A percentile compares a stretch with the other conserved stretches of the same genome.
Conservation (phyloP, 1,139 yeast genomes). For the Tardiomyces blankii region DNA sequence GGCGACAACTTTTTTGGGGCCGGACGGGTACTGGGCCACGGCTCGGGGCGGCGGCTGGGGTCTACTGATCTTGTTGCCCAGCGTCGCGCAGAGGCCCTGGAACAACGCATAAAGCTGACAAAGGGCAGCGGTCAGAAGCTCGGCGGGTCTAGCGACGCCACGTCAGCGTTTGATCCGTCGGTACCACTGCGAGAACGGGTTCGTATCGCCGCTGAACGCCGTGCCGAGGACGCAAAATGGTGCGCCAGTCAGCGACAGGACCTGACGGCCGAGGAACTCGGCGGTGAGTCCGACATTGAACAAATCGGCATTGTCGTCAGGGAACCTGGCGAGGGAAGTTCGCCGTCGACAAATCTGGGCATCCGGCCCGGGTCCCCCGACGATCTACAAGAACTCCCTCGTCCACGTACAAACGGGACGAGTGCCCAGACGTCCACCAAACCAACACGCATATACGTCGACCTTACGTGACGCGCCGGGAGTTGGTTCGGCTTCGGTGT, state of each 20-base stretch:
- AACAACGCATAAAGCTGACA: slow-evolving; percentile 11
- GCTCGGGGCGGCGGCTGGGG: background rate
- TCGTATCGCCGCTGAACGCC: slow-evolving; percentile 56
- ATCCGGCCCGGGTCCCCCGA: background rate
- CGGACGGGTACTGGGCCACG: slow-evolving; percentile 44
- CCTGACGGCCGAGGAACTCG: background rate
- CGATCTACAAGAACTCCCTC: background rate
- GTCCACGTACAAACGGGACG: background rate
- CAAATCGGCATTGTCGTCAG: background rate
- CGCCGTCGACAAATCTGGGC: background rate
- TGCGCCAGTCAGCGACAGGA: slow-evolving; percentile 27
- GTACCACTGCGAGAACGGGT: slow-evolving; percentile 37
- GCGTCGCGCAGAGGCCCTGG: slow-evolving; percentile 7
- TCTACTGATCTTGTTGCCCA: background rate
- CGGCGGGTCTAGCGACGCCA: slow-evolving; percentile 7
- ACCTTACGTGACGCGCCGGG: background rate
- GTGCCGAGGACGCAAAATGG: slow-evolving; percentile 47
- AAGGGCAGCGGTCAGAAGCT: slow-evolving; percentile 15
- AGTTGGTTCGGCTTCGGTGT: no score
- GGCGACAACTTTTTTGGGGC: slow-evolving; percentile 37
- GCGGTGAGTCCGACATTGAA: background rate
- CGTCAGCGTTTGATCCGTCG: background rate
- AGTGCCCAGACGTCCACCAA: background rate
- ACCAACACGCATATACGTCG: background rate
- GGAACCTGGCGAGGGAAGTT: background rate